Base-by-base conservation (phyloP, 768 basidiomycete species). In the Amanita thiersii region DNA sequence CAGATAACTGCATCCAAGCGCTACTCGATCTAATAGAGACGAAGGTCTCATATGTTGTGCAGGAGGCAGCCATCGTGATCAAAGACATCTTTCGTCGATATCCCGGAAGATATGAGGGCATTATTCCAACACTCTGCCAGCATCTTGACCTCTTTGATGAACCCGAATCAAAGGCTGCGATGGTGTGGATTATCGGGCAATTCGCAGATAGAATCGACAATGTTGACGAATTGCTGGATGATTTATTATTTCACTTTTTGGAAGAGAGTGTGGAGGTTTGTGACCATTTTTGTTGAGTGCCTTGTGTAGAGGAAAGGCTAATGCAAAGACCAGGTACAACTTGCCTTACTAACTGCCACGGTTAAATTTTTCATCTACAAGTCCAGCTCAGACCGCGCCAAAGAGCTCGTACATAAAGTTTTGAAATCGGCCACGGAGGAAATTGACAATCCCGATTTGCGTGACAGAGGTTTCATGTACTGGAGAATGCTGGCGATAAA, bases 401-500 rank as follows among this genome's bases (percentile, higher is more conserved):
- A 96, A 56, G 80, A 86, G 40, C 71, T 98, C 5, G 86, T 98
- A 6, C 89, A 91, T 56, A 96, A 92, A 56, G 86, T 98, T 4
- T 70, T 99, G 32, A 97, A 98, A 57, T 90, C 89, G 83, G 83
- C 91, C 9, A 99, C 96, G 5, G 94, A 99, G 58, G 88, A 96
- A 50, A 81, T 96, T 41, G 96, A 99, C 59, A 99, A 99, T 56
- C 96, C 96, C 5, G 96, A 99, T 67, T 69, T 99, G 15, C 77
- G 96, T 24, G 96, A 99, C 61, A 72, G 96, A 47, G 96, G 96
- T 2, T 98, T 93, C 68, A 98, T 99, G 86, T 99, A 98, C 64
- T 99, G 96, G 96, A 81, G 96, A 28, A 73, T 99, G 64, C 74
- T 98, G 33, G 93, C 94, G 6, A 83, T 91, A 53, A 91, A 96